phyloP scores from a whole-genome alignment of 192 early-diverging fungal genomes.

The Coemansia asiatica region DNA sequence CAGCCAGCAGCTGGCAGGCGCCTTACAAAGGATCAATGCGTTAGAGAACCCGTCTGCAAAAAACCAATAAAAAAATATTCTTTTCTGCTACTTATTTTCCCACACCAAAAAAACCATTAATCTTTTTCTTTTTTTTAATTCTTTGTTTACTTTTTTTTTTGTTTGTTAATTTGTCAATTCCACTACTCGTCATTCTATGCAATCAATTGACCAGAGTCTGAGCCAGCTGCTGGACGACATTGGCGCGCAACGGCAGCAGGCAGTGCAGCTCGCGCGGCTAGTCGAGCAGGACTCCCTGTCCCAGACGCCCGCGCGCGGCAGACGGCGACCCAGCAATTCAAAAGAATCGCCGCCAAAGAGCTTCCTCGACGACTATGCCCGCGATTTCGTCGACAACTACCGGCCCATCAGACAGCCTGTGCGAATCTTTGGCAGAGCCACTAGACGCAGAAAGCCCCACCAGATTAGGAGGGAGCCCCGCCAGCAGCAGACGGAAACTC shows the following conservation, averaged over 20 bases:
- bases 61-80: neutral
- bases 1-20: conserved; percentile 37
- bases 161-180: conserved; percentile 4
- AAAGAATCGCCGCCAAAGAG: conserved; percentile 25
- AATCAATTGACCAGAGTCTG: conserved; percentile 11
- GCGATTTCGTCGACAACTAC: conserved; percentile 38
- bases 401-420: conserved; percentile 8
- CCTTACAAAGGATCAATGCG: conserved; percentile 22
- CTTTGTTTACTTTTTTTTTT: conserved; percentile 9
- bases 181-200: too few species aligned
- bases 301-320: neutral
- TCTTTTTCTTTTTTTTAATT: neutral
- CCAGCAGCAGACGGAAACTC: neutral
- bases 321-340: neutral
- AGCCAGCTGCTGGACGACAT: conserved; percentile 26
- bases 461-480: neutral
- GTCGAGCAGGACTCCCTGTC: conserved; percentile 16
- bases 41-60: conserved; percentile 19
- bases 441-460: neutral
- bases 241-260: conserved; percentile 21
- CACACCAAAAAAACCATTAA: neutral
- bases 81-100: too few species aligned
- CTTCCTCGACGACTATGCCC: conserved; percentile 44
- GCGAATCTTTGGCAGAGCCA: conserved; percentile 2
- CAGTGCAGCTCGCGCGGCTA: conserved; percentile 24